A percentile compares a stretch with the other conserved stretches of the same genome.
These are phyloP conservation scores for Penicillium griseofulvum DNA, from an alignment of 2,329 filamentous ascomycete genomes.

Conservation along the genomic window DNA sequence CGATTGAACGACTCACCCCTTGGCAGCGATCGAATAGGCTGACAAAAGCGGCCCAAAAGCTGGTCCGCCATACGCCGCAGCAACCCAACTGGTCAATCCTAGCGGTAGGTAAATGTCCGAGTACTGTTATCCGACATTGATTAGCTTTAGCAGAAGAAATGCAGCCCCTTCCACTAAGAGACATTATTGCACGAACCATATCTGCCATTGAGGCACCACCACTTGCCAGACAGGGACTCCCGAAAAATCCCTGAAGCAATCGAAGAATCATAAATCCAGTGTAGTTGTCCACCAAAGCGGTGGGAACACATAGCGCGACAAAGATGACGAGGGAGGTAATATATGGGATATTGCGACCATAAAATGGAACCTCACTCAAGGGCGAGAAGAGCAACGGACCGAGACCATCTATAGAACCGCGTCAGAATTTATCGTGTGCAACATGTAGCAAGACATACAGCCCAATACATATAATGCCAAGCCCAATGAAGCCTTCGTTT, in stretches of 20 bases:
- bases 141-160: neutral
- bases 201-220: constrained; percentile 1
- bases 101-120: neutral
- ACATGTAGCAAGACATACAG: neutral
- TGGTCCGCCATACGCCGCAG: constrained; percentile 41
- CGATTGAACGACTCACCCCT: neutral
- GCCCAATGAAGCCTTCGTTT: neutral
- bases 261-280: constrained; percentile 61
- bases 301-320: constrained; percentile 61
- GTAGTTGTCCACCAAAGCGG: constrained; percentile 59
- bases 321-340: constrained; percentile 64
- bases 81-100: constrained; percentile 27
- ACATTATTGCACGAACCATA: neutral
- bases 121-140: neutral
- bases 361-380: constrained; percentile 61
- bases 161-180: neutral
- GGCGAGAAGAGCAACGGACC: constrained; percentile 66
- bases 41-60: constrained; percentile 44
- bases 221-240: constrained; percentile 24
- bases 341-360: constrained; percentile 66
- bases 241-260: constrained; percentile 64
- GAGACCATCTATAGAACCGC: constrained; percentile 1
- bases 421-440: neutral
- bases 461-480: neutral
- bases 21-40: constrained; percentile 37